Conservation (phyloP, 2,329 filamentous ascomycete species). For the Beauveria australis region DNA sequence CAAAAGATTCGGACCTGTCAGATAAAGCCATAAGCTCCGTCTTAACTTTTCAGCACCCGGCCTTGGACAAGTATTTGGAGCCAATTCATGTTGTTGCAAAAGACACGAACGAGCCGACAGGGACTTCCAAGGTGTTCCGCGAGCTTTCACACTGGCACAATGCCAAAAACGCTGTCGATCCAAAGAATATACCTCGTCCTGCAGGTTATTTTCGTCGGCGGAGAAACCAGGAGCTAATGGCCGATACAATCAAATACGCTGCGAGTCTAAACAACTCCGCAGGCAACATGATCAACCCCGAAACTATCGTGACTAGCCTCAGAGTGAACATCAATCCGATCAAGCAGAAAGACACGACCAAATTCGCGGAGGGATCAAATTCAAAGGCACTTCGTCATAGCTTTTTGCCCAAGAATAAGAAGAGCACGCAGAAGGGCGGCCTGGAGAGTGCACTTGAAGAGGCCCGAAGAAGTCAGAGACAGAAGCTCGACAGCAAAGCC, state of each 20-base stretch:
- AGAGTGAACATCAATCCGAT: background rate
- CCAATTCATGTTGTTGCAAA: conserved; percentile 29
- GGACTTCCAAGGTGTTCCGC: conserved; percentile 30
- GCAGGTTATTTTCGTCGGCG: conserved; percentile 27
- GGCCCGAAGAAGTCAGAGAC: conserved; percentile 11
- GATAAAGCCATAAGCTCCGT: conserved; percentile 18
- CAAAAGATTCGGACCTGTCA: background rate
- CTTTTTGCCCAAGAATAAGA: conserved; percentile 17
- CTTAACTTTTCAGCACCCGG: conserved; percentile 38
- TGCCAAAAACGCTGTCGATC: conserved; percentile 41
- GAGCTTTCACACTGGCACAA: conserved; percentile 57
- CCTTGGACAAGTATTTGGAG: conserved; percentile 37
- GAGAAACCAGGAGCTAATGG: conserved; percentile 57
- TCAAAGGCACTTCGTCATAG: background rate
- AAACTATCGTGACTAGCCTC: conserved; percentile 42
- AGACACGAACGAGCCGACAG: conserved; percentile 15
- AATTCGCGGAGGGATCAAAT: too few relatives aligned
- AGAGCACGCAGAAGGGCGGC: background rate
- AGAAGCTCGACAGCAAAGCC: conserved; percentile 11
- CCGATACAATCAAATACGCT: conserved; percentile 59
- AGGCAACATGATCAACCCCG: conserved; percentile 55
- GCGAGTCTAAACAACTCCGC: conserved; percentile 58
- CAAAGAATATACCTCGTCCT: conserved; percentile 21
- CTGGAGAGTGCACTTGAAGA: conserved; percentile 7
- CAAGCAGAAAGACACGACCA: conserved; percentile 12